Percentiles rank a stretch among this genome's conserved stretches.
Evolutionary conservation across 2,329 filamentous ascomycete species (phyloP).

Genomic region (Boeremia lycopersici): DNA sequence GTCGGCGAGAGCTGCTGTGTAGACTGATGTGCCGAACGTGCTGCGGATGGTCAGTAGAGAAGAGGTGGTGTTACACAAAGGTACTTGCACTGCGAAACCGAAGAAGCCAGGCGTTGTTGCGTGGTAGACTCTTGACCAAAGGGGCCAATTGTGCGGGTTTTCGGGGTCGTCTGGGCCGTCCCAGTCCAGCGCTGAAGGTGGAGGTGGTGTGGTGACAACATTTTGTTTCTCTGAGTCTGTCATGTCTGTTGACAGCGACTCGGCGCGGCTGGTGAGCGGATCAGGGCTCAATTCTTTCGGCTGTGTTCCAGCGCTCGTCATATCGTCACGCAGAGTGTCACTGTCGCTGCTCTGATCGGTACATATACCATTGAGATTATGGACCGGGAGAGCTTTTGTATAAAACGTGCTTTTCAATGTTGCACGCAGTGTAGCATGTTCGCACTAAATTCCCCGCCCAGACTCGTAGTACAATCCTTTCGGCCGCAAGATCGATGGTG

Average conservation of each 20-base stretch:
- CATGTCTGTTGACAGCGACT: conserved; percentile 2
- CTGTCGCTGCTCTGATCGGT: too few relatives aligned
- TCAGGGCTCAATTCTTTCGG: not conserved
- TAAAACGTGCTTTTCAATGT: not conserved
- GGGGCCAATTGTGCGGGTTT: conserved; percentile 50
- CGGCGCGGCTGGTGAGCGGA: not conserved
- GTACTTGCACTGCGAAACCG: conserved; percentile 45
- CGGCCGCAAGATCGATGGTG: not conserved
- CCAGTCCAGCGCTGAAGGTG: conserved; percentile 30
- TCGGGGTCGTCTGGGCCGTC: conserved; percentile 42
- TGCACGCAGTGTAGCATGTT: not conserved
- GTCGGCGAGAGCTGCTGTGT: conserved; percentile 55
- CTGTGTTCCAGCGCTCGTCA: not conserved
- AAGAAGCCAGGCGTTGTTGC: conserved; percentile 42
- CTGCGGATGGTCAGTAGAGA: conserved; percentile 38
- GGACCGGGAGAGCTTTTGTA: not conserved
- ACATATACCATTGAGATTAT: not conserved
- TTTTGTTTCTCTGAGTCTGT: conserved; percentile 6
- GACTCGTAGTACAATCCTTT: not conserved
- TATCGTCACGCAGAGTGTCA: not conserved
- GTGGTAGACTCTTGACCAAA: conserved; percentile 40
- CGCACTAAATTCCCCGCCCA: not conserved
- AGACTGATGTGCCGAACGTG: conserved; percentile 61
- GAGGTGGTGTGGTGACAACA: not conserved
- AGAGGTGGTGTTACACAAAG: not conserved